Evolutionary conservation across 129 eudicot species (phyloP).

Genomic region (Tagetes erecta): DNA sequence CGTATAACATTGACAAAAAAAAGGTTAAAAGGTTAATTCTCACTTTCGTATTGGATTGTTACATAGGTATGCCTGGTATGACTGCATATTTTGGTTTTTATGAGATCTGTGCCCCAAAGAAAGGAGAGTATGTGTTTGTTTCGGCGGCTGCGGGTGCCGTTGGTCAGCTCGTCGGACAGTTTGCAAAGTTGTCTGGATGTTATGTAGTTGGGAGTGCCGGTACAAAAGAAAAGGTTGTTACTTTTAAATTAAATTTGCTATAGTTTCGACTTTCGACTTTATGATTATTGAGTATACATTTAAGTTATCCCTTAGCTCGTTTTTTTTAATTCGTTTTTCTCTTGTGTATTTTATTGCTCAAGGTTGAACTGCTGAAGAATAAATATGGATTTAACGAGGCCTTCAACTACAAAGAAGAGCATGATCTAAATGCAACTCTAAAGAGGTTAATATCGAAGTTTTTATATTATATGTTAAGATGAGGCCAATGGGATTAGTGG

Average conservation of each 20-base stretch:
- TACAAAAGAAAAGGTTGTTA: slow-evolving; percentile 43
- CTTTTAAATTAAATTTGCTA: not conserved
- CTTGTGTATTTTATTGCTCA: not conserved
- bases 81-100: slow-evolving; percentile 47
- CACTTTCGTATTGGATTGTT: not conserved
- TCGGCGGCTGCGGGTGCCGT: slow-evolving; percentile 51
- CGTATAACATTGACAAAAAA: not conserved
- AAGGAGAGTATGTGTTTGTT: slow-evolving; percentile 47
- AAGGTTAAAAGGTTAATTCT: not conserved
- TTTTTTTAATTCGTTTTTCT: not conserved
- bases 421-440: slow-evolving; percentile 53
- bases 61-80: slow-evolving; percentile 48
- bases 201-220: slow-evolving; percentile 58
- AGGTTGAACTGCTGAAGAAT: slow-evolving; percentile 57
- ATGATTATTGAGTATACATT: too few species aligned
- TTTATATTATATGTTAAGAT: too few species aligned
- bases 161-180: slow-evolving; percentile 58
- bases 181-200: slow-evolving; percentile 48
- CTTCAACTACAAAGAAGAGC: slow-evolving; percentile 62
- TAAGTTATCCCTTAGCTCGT: too few species aligned
- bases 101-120: slow-evolving; percentile 46
- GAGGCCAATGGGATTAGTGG: too few species aligned
- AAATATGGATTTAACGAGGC: slow-evolving; percentile 57
- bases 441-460: slow-evolving; percentile 39
- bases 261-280: not conserved